Base-by-base conservation (phyloP, 176 grass and related monocot genomes). In the Oryza nivara region DNA sequence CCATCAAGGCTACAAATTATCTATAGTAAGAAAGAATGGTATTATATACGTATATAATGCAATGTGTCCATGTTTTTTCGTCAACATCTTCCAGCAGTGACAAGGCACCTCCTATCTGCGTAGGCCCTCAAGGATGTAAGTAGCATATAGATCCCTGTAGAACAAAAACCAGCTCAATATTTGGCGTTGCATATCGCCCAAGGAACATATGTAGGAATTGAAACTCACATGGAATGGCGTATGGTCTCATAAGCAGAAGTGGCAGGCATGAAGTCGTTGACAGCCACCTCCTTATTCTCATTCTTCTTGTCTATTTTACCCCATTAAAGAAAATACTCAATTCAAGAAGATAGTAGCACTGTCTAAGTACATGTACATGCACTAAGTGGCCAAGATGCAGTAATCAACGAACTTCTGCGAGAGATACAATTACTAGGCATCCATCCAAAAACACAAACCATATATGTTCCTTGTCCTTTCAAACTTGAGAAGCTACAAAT, bases 261-360 rank as follows among this genome's bases (percentile, higher is more conserved):
- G 22, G 83, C 83, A 32, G 86, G 74, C 13, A 95, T 78, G 68
- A 92, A 89, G 23, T 91, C 92, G 85, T 94, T 85, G 23, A 83
- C 86, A 52, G 88, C 64, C 8, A 91, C 86, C 54, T 83, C 86
- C 74, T 85, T 90, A 63, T 91, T 89, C 76, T 95, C 90, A 82
- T 95, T 95, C 72, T 88, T 88, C 85, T 95, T 95, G 73, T 92
- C 86, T 96, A 67, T 65, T 74, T 68, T 84, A 63, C 25, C 5
- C 30, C 77, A 25, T 66, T 79, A 72, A 83, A 79, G 66, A 16
- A 67, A 82, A 35, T 14, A 86, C 65, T 45, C 22, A 65, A 35
- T 32, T 32, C 7, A 41, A 70, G 3, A 76, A 74, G 45, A 82
- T 46, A 38, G 11, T n/a, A 68, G 26, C 47, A n/a, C 40, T 80